These are phyloP conservation scores for Aspergillus heteromorphus DNA, from an alignment of 495 filamentous ascomycete genomes.

Conservation along the genomic window DNA sequence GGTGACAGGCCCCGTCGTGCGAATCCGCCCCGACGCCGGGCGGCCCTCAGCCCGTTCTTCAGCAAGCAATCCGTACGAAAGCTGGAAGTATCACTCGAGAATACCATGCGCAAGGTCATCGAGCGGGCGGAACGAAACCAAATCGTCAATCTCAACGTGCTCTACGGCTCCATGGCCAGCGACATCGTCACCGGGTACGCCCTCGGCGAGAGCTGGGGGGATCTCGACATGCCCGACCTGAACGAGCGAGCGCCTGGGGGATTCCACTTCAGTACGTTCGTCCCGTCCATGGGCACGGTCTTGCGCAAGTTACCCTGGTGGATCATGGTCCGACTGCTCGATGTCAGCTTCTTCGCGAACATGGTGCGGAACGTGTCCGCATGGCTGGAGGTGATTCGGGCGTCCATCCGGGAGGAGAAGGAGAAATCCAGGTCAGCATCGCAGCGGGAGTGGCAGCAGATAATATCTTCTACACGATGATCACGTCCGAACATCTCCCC, in stretches of 20 bases:
- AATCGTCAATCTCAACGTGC: not conserved
- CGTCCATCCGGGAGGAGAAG: not conserved
- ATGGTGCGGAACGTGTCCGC: not conserved
- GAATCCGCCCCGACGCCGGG: not conserved
- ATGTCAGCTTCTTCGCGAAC: not conserved
- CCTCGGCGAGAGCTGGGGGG: not conserved
- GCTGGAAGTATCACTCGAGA: not conserved
- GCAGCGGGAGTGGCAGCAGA: too few relatives aligned
- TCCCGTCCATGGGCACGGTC: not conserved
- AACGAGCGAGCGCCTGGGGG: not conserved
- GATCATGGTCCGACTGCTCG: not conserved
- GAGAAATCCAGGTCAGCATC: too few relatives aligned
- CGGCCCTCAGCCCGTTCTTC: not conserved
- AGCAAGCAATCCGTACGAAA: not conserved
- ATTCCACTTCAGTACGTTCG: not conserved
- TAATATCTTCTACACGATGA: not conserved
- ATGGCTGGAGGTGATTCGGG: not conserved
- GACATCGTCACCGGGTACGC: not conserved
- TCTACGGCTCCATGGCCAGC: not conserved
- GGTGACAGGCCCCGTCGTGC: not conserved
- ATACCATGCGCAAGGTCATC: not conserved
- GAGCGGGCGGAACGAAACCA: not conserved
- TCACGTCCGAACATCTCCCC: not conserved
- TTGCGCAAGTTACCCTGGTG: not conserved
- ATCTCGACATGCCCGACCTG: not conserved